Conservation (phyloP, 495 filamentous ascomycete genomes). For the Annulohypoxylon nitens region DNA sequence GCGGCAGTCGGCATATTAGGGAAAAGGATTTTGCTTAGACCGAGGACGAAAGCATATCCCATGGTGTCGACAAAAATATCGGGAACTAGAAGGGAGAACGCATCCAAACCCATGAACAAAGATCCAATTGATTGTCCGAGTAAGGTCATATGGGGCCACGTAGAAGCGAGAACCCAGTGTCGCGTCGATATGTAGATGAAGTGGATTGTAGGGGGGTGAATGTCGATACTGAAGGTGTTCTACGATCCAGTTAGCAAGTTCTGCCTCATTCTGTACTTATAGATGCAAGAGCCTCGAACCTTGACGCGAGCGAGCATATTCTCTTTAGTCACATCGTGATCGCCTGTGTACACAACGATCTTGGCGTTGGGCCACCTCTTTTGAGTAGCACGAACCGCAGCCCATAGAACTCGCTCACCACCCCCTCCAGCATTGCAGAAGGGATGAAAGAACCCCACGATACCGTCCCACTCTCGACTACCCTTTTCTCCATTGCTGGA, state of each 20-base stretch:
- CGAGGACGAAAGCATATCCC: conserved; percentile 94
- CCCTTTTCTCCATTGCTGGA: conserved; percentile 66
- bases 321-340: conserved; percentile 85
- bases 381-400: conserved; percentile 92
- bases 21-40: conserved; percentile 85
- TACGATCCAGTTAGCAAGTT: conserved; percentile 50
- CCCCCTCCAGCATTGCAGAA: conserved; percentile 98
- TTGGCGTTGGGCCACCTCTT: conserved; percentile 87
- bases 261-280: background rate
- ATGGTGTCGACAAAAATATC: conserved; percentile 98
- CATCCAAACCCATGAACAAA: conserved; percentile 87
- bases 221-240: conserved; percentile 91
- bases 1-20: conserved; percentile 84
- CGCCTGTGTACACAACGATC: conserved; percentile 93
- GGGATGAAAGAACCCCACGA: conserved; percentile 97
- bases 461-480: conserved; percentile 77
- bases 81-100: conserved; percentile 90
- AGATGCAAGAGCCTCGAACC: conserved; percentile 55
- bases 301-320: conserved; percentile 82
- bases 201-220: conserved; percentile 84
- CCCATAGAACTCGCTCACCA: conserved; percentile 96
- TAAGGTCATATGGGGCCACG: conserved; percentile 94
- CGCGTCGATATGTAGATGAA: conserved; percentile 92
- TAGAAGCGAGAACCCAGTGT: conserved; percentile 82
- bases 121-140: conserved; percentile 92